phyloP scores from a whole-genome alignment of 768 basidiomycete genomes.

The Panus rudis region DNA sequence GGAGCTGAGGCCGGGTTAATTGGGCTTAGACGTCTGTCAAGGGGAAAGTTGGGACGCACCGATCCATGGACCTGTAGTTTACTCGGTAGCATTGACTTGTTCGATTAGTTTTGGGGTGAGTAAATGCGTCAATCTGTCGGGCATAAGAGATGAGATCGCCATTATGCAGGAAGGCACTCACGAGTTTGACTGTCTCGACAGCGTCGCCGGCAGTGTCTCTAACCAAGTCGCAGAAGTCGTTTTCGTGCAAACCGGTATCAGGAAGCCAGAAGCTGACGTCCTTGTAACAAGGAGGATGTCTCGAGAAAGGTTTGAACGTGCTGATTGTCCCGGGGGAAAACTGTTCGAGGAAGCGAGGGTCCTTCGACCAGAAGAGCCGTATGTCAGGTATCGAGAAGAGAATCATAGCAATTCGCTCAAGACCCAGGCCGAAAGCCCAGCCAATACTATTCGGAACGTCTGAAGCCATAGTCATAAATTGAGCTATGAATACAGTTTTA shows the following conservation, averaged over 20 bases:
- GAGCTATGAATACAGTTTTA: neutral
- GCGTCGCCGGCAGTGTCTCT: constrained; percentile 89
- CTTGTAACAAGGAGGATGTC: constrained; percentile 88
- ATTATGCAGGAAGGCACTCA: constrained; percentile 28
- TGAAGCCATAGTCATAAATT: neutral
- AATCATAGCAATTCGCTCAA: constrained; percentile 97
- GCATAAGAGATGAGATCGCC: neutral
- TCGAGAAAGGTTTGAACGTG: constrained; percentile 86
- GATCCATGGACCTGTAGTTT: constrained; percentile 96
- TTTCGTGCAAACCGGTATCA: constrained; percentile 65
- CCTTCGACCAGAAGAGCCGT: constrained; percentile 93
- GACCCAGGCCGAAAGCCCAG: constrained; percentile 97
- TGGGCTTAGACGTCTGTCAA: neutral
- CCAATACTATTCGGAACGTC: constrained; percentile 80
- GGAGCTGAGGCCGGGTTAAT: constrained; percentile 41
- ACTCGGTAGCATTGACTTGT: constrained; percentile 84
- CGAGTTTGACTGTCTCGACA: constrained; percentile 85
- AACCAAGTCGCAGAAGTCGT: constrained; percentile 95
- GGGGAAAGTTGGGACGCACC: constrained; percentile 48
- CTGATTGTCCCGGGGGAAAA: constrained; percentile 73
- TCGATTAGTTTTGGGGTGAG: constrained; percentile 79
- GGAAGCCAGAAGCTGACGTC: constrained; percentile 94
- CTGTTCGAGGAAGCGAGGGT: constrained; percentile 81
- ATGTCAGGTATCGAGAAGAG: constrained; percentile 97
- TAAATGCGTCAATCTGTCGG: constrained; percentile 80